Evolutionary conservation across 805 yeast genomes (phyloP).

Genomic region (Wickerhamomyces tratensis): DNA sequence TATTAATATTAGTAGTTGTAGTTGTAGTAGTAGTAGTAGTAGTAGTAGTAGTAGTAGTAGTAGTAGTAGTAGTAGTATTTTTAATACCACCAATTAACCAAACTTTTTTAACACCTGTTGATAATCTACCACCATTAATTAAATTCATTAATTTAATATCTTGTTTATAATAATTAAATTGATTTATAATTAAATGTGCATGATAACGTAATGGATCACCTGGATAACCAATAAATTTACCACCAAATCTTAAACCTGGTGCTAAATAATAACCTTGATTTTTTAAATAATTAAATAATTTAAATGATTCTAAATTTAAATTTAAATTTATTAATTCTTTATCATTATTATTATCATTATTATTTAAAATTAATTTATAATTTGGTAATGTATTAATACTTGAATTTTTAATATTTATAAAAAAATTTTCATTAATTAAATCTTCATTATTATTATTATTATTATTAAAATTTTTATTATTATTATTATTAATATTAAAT

Average conservation of each 20-base stretch:
- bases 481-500: not conserved
- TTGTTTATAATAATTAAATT: slow-evolving; percentile 32
- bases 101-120: slow-evolving; percentile 85
- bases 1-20: too few relatives aligned
- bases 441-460: slow-evolving; percentile 1
- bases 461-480: too few relatives aligned
- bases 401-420: slow-evolving; percentile 8
- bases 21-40: too few relatives aligned
- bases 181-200: slow-evolving; percentile 69
- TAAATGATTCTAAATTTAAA: slow-evolving; percentile 1
- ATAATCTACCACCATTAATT: slow-evolving; percentile 82
- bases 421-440: slow-evolving; percentile 6
- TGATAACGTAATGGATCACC: slow-evolving; percentile 92
- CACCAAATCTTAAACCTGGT: slow-evolving; percentile 91
- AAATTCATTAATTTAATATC: slow-evolving; percentile 48
- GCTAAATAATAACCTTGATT: slow-evolving; percentile 42
- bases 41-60: too few relatives aligned
- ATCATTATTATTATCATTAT: not conserved
- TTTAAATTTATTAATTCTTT: slow-evolving; percentile 4
- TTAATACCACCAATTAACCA: slow-evolving; percentile 49
- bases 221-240: slow-evolving; percentile 81
- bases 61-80: too few relatives aligned
- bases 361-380: slow-evolving; percentile 1
- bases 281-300: slow-evolving; percentile 7
- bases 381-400: slow-evolving; percentile 2